phyloP scores from a whole-genome alignment of 2,329 filamentous ascomycete genomes.

The Plenodomus lindquistii region DNA sequence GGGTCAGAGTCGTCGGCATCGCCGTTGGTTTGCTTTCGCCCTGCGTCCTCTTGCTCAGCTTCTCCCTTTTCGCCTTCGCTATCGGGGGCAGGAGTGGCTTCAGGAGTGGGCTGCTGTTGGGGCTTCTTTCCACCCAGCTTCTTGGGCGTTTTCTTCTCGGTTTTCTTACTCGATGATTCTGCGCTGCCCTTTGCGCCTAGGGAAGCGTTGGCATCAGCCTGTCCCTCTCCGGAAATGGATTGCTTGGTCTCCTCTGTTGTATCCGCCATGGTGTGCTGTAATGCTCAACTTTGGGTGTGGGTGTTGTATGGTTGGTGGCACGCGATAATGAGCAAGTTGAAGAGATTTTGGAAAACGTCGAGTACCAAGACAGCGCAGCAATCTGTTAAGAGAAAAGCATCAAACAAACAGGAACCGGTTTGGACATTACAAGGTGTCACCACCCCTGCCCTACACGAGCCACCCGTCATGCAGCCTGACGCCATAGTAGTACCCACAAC shows the following conservation, averaged over 20 bases:
- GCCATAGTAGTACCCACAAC: slow-evolving; percentile 39
- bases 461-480: slow-evolving; percentile 44
- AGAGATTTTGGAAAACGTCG: slow-evolving; percentile 19
- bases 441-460: slow-evolving; percentile 40
- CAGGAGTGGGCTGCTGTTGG: slow-evolving; percentile 51
- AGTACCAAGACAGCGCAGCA: slow-evolving; percentile 25
- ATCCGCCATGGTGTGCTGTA: slow-evolving; percentile 41
- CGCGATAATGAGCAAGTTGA: slow-evolving; percentile 17
- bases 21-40: slow-evolving; percentile 41
- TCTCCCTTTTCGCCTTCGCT: slow-evolving; percentile 48
- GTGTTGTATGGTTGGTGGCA: slow-evolving; percentile 10
- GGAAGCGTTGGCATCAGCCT: slow-evolving; percentile 43
- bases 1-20: slow-evolving; percentile 48
- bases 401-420: slow-evolving; percentile 42
- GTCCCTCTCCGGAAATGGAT: slow-evolving; percentile 42
- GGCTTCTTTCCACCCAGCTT: slow-evolving; percentile 54
- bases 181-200: slow-evolving; percentile 42
- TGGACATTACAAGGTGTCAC: slow-evolving; percentile 34
- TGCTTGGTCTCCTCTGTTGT: slow-evolving; percentile 45
- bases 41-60: slow-evolving; percentile 49
- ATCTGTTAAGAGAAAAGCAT: slow-evolving; percentile 37
- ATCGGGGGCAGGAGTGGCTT: slow-evolving; percentile 52
- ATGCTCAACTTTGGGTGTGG: slow-evolving; percentile 7
- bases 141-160: slow-evolving; percentile 54
- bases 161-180: slow-evolving; percentile 50